Evolutionary conservation across 192 early-diverging fungal species (phyloP).

Genomic region (Podochytrium sp.): DNA sequence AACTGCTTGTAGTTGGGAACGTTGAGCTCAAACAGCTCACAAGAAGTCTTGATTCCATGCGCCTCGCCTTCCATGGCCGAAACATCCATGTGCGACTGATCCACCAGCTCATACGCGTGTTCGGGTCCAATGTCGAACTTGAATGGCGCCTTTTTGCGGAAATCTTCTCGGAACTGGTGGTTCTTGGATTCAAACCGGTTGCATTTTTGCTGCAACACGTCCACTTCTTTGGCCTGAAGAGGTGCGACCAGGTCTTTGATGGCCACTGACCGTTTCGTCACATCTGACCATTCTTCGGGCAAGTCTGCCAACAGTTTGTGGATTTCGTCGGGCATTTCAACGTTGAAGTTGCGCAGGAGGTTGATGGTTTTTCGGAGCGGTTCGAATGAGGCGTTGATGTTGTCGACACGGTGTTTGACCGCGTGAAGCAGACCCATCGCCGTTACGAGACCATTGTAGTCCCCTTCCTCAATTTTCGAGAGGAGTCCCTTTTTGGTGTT

Average conservation of each 20-base stretch:
- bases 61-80: conserved; percentile 64
- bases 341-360: conserved; percentile 63
- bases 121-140: conserved; percentile 61
- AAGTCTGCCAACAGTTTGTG: conserved; percentile 69
- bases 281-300: conserved; percentile 69
- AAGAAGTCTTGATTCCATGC: conserved; percentile 54
- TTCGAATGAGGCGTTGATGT: conserved; percentile 68
- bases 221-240: conserved; percentile 67
- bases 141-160: conserved; percentile 73
- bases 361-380: conserved; percentile 69
- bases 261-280: conserved; percentile 62
- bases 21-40: conserved; percentile 70
- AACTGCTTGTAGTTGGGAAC: conserved; percentile 66
- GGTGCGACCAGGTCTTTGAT: conserved; percentile 69
- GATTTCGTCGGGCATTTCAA: conserved; percentile 68
- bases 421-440: conserved; percentile 69
- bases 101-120: conserved; percentile 56
- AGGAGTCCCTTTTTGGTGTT: conserved; percentile 59
- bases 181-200: conserved; percentile 68
- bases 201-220: conserved; percentile 70
- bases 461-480: conserved; percentile 64
- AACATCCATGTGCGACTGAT: conserved; percentile 58
- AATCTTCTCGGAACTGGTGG: conserved; percentile 69
- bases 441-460: conserved; percentile 58
- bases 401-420: conserved; percentile 58